A percentile compares a stretch with the other conserved stretches of the same genome.
These are phyloP conservation scores for Suillus placidus DNA, from an alignment of 768 basidiomycete species.

Conservation along the genomic window DNA sequence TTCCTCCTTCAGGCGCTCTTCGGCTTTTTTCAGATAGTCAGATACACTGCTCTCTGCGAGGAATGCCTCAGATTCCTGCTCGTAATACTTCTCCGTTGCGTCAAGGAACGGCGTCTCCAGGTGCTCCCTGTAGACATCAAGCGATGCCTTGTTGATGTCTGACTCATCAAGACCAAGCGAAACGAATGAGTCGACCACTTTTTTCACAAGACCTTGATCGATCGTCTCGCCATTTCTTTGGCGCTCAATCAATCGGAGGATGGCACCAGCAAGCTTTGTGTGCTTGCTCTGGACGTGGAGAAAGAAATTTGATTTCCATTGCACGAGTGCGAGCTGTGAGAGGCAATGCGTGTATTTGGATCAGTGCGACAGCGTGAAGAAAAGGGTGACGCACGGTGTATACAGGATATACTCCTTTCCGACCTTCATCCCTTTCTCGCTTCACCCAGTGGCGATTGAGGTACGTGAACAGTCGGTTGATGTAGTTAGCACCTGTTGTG, in stretches of 20 bases:
- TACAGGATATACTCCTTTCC: constrained; percentile 92
- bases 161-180: constrained; percentile 92
- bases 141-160: constrained; percentile 89
- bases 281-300: constrained; percentile 81
- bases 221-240: constrained; percentile 95
- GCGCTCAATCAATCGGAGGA: constrained; percentile 87
- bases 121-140: constrained; percentile 91
- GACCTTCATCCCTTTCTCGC: constrained; percentile 94
- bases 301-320: constrained; percentile 95
- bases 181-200: constrained; percentile 93
- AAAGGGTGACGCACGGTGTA: constrained; percentile 73
- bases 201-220: constrained; percentile 90
- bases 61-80: constrained; percentile 88
- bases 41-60: constrained; percentile 86
- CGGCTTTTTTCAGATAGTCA: constrained; percentile 94
- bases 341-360: constrained; percentile 10
- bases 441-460: constrained; percentile 99
- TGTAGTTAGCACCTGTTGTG: constrained; percentile 95
- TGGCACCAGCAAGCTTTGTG: constrained; percentile 81
- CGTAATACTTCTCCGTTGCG: constrained; percentile 90
- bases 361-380: neutral
- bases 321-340: constrained; percentile 83
- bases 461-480: constrained; percentile 97
- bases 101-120: constrained; percentile 89
- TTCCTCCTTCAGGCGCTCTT: constrained; percentile 90